Conservation (phyloP, 495 filamentous ascomycete genomes). For the Hypoxylon perforatum region DNA sequence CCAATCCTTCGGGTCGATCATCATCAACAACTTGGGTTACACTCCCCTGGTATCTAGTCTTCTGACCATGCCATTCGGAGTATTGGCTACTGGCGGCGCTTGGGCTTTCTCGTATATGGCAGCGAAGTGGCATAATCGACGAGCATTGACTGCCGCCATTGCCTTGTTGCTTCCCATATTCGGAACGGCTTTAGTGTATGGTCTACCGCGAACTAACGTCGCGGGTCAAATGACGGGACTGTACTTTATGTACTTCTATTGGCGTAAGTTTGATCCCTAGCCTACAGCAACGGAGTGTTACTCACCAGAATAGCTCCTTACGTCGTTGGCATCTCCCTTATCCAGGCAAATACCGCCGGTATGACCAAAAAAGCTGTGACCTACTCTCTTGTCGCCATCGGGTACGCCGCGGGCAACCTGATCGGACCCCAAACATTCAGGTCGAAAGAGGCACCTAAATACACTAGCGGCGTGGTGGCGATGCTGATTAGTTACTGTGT, state of each 20-base stretch:
- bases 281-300: not conserved
- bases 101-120: constrained; percentile 51
- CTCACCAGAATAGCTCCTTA: constrained; percentile 48
- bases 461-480: constrained; percentile 47
- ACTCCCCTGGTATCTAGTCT: constrained; percentile 26
- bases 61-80: constrained; percentile 46
- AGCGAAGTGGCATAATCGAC: constrained; percentile 49
- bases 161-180: constrained; percentile 46
- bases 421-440: constrained; percentile 65
- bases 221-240: constrained; percentile 51
- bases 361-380: constrained; percentile 64
- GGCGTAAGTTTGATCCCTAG: constrained; percentile 45
- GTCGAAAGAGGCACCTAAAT: constrained; percentile 58
- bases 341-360: constrained; percentile 55
- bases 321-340: constrained; percentile 50
- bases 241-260: constrained; percentile 48
- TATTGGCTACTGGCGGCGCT: constrained; percentile 47
- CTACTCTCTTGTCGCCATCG: constrained; percentile 56
- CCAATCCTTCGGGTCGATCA: constrained; percentile 39
- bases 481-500: constrained; percentile 49
- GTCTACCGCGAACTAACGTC: constrained; percentile 48
- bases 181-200: constrained; percentile 51
- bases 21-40: constrained; percentile 38
- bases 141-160: constrained; percentile 50
- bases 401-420: constrained; percentile 65